Evolutionary conservation across 768 basidiomycete genomes (phyloP).

Genomic region (Russula earlei): DNA sequence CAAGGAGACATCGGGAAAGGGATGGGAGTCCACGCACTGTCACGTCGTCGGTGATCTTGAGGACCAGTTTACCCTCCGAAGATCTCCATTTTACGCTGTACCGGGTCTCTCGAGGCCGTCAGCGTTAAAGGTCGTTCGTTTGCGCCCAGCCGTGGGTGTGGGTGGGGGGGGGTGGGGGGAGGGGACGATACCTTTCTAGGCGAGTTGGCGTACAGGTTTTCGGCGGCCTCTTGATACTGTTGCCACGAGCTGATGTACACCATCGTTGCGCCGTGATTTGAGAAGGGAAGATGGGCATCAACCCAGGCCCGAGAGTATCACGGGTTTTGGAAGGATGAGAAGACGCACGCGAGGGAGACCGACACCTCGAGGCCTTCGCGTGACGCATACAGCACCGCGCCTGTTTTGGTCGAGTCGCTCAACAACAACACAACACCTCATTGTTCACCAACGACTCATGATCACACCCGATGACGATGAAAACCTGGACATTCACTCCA

Average conservation of each 20-base stretch:
- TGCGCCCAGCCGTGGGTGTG: slow-evolving; percentile 18
- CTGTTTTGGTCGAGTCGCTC: too few relatives aligned
- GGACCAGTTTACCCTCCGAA: slow-evolving; percentile 75
- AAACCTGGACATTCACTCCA: too few relatives aligned
- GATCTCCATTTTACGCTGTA: slow-evolving; percentile 90
- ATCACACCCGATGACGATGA: too few relatives aligned
- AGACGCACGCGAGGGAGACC: too few relatives aligned
- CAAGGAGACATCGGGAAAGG: background rate
- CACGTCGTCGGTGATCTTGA: slow-evolving; percentile 89
- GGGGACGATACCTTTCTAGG: slow-evolving; percentile 50
- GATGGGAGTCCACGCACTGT: slow-evolving; percentile 47
- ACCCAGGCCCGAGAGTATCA: background rate
- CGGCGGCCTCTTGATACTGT: slow-evolving; percentile 84
- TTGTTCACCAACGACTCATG: too few relatives aligned
- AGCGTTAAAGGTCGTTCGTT: background rate
- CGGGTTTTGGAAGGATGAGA: background rate
- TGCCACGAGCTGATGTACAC: slow-evolving; percentile 88
- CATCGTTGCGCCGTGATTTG: slow-evolving; percentile 40
- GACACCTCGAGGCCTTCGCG: background rate
- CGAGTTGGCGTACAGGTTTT: slow-evolving; percentile 70
- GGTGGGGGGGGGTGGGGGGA: background rate
- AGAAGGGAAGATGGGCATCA: slow-evolving; percentile 9
- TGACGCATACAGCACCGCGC: too few relatives aligned
- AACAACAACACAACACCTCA: too few relatives aligned
- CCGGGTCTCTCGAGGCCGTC: slow-evolving; percentile 51